phyloP scores from a whole-genome alignment of 257 asterid genomes.

The Nicotiana otophora region DNA sequence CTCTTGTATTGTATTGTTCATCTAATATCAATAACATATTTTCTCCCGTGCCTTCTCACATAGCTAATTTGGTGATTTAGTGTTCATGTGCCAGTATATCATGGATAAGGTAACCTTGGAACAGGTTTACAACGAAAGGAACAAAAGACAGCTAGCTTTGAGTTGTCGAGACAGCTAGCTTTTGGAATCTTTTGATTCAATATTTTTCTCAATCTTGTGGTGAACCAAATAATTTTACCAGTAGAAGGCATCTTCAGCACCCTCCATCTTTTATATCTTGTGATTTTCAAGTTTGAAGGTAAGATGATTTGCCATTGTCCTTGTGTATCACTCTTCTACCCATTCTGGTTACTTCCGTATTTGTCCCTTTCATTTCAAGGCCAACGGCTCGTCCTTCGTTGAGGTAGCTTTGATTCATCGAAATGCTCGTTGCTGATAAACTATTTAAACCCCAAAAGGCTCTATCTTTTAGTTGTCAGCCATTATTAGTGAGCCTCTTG shows the following conservation, averaged over 20 bases:
- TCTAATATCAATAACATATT: too few species aligned
- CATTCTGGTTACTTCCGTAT: not conserved
- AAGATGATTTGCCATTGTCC: not conserved
- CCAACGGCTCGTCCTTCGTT: not conserved
- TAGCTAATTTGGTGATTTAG: not conserved
- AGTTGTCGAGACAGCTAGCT: not conserved
- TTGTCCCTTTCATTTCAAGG: not conserved
- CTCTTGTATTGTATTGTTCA: too few species aligned
- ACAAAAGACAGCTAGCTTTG: not conserved
- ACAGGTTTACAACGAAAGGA: not conserved
- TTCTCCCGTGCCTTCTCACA: too few species aligned
- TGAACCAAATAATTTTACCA: not conserved
- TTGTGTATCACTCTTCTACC: not conserved
- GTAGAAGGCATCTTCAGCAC: not conserved
- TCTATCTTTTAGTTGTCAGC: not conserved
- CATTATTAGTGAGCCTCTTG: not conserved
- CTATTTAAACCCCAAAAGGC: not conserved
- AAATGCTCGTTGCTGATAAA: not conserved
- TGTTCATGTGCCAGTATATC: not conserved
- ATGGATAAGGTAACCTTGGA: not conserved
- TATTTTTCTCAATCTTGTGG: not conserved
- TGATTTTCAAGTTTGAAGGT: constrained; percentile 1
- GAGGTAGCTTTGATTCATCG: not conserved
- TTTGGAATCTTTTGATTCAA: not conserved
- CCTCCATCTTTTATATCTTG: not conserved